Percentiles rank a stretch among this genome's conserved stretches.
These are phyloP conservation scores for Yamadazyma philogaea DNA, from an alignment of 805 yeast genomes.

Conservation along the genomic window DNA sequence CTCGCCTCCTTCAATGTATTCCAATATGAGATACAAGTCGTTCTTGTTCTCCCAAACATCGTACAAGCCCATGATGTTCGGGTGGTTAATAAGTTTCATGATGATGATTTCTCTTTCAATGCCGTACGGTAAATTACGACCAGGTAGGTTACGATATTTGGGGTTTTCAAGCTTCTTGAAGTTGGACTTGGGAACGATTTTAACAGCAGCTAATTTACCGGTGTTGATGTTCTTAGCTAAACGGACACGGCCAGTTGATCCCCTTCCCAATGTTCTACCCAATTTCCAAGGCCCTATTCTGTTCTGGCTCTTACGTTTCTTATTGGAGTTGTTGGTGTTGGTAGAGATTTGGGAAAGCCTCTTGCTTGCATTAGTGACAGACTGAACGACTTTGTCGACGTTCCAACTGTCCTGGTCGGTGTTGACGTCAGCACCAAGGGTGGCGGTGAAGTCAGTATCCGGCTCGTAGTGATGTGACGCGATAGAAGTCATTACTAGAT, in stretches of 20 bases:
- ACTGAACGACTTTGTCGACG: conserved; percentile 43
- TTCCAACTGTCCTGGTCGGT: conserved; percentile 11
- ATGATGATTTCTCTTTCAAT: conserved; percentile 82
- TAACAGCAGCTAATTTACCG: conserved; percentile 92
- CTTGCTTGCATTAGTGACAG: conserved; percentile 46
- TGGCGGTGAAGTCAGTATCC: neutral
- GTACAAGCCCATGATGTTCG: conserved; percentile 72
- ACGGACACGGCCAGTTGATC: conserved; percentile 94
- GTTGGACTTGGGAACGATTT: conserved; percentile 86
- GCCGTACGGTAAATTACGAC: conserved; percentile 60
- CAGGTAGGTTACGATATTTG: conserved; percentile 34
- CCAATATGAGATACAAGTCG: conserved; percentile 80
- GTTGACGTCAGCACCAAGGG: neutral
- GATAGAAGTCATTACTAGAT: conserved; percentile 5
- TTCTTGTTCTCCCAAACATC: conserved; percentile 88
- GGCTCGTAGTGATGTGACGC: conserved; percentile 4
- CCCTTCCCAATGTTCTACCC: conserved; percentile 91
- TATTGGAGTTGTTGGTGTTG: conserved; percentile 37
- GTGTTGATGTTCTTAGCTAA: conserved; percentile 83
- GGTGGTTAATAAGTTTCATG: conserved; percentile 77
- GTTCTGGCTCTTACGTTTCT: conserved; percentile 46
- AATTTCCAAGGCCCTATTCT: conserved; percentile 95
- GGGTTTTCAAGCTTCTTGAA: conserved; percentile 51
- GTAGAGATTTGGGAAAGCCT: conserved; percentile 50
- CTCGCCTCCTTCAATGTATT: conserved; percentile 97